A percentile compares a stretch with the other conserved stretches of the same genome.
Conservation (phyloP, 495 filamentous ascomycete species). For the Geoglossum glabrum region DNA sequence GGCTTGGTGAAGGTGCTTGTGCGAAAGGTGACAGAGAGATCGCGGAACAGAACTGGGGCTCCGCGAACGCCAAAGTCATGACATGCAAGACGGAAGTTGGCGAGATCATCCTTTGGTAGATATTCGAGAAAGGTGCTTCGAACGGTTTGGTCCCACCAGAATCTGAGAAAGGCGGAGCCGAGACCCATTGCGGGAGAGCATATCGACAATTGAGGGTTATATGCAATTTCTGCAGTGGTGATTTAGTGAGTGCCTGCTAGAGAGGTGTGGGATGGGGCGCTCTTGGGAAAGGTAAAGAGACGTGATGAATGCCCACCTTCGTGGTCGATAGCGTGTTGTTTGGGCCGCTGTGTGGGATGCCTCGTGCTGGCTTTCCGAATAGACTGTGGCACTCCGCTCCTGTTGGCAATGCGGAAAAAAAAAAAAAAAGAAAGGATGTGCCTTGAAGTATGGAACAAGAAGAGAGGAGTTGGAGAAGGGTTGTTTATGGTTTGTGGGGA, state of each 20-base stretch:
- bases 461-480: not conserved
- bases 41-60: conserved; percentile 29
- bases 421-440: not conserved
- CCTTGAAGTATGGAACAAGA: not conserved
- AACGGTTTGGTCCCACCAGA: conserved; percentile 28
- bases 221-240: not conserved
- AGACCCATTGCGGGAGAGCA: not conserved
- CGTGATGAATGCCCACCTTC: not conserved
- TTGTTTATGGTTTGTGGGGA: not conserved
- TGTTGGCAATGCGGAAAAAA: not conserved
- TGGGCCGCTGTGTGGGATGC: not conserved
- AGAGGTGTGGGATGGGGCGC: no score
- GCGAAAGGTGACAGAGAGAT: conserved; percentile 41
- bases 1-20: conserved; percentile 49
- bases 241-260: no score
- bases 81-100: conserved; percentile 29
- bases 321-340: not conserved
- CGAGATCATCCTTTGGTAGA: conserved; percentile 22
- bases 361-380: not conserved
- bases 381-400: not conserved
- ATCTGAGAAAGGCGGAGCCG: conserved; percentile 22
- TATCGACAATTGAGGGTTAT: not conserved
- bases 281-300: no score
- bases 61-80: conserved; percentile 27
- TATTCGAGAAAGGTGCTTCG: conserved; percentile 23